Conservation (phyloP, 768 basidiomycete genomes). For the Collybia sordida region DNA sequence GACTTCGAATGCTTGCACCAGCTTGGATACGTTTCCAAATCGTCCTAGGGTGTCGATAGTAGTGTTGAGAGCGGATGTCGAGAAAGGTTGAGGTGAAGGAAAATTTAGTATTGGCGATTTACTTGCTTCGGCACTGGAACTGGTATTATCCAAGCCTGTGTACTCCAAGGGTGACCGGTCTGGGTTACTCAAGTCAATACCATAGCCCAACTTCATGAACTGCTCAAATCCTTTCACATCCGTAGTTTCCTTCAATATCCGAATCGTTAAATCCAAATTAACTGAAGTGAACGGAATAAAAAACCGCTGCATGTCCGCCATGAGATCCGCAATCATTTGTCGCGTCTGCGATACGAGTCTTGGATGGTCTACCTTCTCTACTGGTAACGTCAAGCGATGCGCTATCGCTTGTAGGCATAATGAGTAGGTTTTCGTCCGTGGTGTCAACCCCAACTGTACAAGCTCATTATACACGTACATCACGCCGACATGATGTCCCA, state of each 20-base stretch:
- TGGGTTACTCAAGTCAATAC: constrained; percentile 73
- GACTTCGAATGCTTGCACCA: constrained; percentile 77
- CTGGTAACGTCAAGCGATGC: constrained; percentile 63
- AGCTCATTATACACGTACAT: constrained; percentile 65
- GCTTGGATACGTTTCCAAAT: constrained; percentile 55
- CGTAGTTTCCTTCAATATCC: constrained; percentile 66
- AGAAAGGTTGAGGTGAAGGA: constrained; percentile 45
- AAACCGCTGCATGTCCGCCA: constrained; percentile 56
- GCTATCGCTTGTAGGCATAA: constrained; percentile 70
- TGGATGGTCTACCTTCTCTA: constrained; percentile 33
- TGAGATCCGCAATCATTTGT: constrained; percentile 45
- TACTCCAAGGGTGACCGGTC: constrained; percentile 63
- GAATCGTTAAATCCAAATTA: constrained; percentile 65
- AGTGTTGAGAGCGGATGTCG: constrained; percentile 69
- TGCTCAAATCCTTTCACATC: constrained; percentile 55
- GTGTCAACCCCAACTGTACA: constrained; percentile 38
- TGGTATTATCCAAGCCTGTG: constrained; percentile 12
- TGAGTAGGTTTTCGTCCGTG: constrained; percentile 56
- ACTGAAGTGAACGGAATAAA: constrained; percentile 52
- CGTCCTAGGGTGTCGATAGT: constrained; percentile 71
- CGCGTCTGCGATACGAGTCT: constrained; percentile 41
- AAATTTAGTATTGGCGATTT: neutral
- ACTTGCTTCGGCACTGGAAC: constrained; percentile 6
- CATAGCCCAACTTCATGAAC: constrained; percentile 69
- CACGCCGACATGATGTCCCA: constrained; percentile 66